Evolutionary conservation across 2,329 filamentous ascomycete species (phyloP), one percentile per base, ranked within the genome.

Genomic region (Colletotrichum orbiculare): DNA sequence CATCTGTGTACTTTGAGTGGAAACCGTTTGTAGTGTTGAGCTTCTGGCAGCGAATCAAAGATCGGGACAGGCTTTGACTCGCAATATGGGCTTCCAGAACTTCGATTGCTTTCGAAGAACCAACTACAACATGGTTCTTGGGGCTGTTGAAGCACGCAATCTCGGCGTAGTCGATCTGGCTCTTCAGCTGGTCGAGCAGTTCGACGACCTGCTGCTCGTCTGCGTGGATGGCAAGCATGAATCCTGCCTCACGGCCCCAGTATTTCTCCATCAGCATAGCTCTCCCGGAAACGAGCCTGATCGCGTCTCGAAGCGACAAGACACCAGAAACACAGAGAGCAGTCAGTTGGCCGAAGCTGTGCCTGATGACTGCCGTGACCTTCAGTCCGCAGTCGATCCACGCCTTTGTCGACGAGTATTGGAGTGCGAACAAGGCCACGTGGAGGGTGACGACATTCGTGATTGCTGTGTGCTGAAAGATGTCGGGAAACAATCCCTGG

Each of bases 271-370:
- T 74, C 1, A 79, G 48, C 0, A 48, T 33, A 2, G 78, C 77
- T 6, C 78, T 71, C 0, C 68, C 70, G 0, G 71, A 59, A 6
- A 80, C 68, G 1, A 79, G 60, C 1, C 61, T 66, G 6, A 78
- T 38, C 1, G 69, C 69, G 46, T 79, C 76, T 2, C 46, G 7
- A 0, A 78, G 64, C 12, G 69, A 73, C 6, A 78, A 47, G 0
- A 66, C 62, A 1, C 74, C 74, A 5, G 75, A 71, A 3, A 79
- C 60, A 53, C 73, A 74, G 5, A 78, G 57, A 2, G 76, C 76
- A 0, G 75, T 77, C 0, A 79, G 54, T 54, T 79, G 71, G 7
- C 77, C 77, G 59, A 79, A 75, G 67, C 75, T 77, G 59, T 78
- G 77, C 0, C 77, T 78, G 8, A 62, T 9, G 8, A 52, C 60